phyloP scores from a whole-genome alignment of 257 asterid genomes.

The Fraxinus excelsior region DNA sequence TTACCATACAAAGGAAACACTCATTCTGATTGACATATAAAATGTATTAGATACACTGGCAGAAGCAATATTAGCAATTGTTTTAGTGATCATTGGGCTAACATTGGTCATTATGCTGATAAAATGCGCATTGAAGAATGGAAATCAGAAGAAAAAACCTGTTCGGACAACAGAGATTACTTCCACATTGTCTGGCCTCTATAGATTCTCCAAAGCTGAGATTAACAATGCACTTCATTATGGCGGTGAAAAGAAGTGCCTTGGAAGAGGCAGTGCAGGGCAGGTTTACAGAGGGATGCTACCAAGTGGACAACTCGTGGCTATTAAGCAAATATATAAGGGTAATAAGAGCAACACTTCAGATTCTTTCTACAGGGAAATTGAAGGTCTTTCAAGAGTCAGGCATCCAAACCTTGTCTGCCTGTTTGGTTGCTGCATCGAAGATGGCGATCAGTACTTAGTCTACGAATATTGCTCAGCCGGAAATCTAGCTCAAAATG shows the following conservation, averaged over 20 bases:
- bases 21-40: not conserved
- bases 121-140: constrained; percentile 44
- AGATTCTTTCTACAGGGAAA: constrained; percentile 68
- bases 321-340: constrained; percentile 67
- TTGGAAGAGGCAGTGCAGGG: constrained; percentile 90
- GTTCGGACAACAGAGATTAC: constrained; percentile 28
- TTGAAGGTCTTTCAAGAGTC: constrained; percentile 70
- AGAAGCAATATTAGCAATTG: constrained; percentile 50
- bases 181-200: constrained; percentile 54
- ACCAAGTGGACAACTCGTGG: constrained; percentile 83
- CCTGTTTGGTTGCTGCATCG: constrained; percentile 73
- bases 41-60: constrained; percentile 47
- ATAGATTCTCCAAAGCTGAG: constrained; percentile 71
- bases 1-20: constrained; percentile 1
- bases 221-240: constrained; percentile 59
- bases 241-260: constrained; percentile 45
- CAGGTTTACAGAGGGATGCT: constrained; percentile 70
- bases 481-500: constrained; percentile 75
- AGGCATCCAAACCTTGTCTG: constrained; percentile 77
- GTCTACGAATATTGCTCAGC: constrained; percentile 75
- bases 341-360: constrained; percentile 64
- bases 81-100: constrained; percentile 42
- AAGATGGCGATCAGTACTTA: constrained; percentile 68
- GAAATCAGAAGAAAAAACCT: constrained; percentile 35
- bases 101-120: constrained; percentile 40